Percentiles rank a stretch among this genome's conserved stretches.
Evolutionary conservation across 2,329 filamentous ascomycete genomes (phyloP).

Genomic region (Phialophora expanda): DNA sequence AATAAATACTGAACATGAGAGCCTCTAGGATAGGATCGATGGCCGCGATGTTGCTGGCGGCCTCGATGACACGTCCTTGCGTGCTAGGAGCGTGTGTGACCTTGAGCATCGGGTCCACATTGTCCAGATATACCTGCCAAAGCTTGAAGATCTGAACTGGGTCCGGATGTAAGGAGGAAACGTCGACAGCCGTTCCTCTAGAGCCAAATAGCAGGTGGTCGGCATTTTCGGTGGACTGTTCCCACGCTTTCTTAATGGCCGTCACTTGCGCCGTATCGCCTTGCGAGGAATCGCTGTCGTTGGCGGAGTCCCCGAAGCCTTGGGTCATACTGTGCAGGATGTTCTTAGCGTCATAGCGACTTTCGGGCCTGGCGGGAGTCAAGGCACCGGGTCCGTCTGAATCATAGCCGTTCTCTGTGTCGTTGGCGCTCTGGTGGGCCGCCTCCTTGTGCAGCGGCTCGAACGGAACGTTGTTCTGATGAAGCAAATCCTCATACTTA

Average conservation of each 20-base stretch:
- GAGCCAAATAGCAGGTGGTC: slow-evolving; percentile 62
- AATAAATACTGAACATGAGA: slow-evolving; percentile 72
- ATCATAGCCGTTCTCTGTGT: slow-evolving; percentile 31
- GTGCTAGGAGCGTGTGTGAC: slow-evolving; percentile 70
- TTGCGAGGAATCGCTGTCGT: slow-evolving; percentile 44
- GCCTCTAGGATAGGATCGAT: slow-evolving; percentile 65
- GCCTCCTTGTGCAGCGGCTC: slow-evolving; percentile 62
- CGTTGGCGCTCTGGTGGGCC: slow-evolving; percentile 34
- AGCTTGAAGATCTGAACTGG: slow-evolving; percentile 59
- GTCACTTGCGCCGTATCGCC: slow-evolving; percentile 45
- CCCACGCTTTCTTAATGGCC: slow-evolving; percentile 55
- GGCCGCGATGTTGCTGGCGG: slow-evolving; percentile 60
- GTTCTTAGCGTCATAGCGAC: slow-evolving; percentile 45
- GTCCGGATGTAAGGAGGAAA: slow-evolving; percentile 48
- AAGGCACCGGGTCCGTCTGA: slow-evolving; percentile 39
- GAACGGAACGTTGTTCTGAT: slow-evolving; percentile 70
- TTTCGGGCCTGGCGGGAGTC: slow-evolving; percentile 41
- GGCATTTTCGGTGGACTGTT: slow-evolving; percentile 49
- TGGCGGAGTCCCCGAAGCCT: slow-evolving; percentile 40
- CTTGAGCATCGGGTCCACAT: slow-evolving; percentile 72
- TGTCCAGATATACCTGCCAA: slow-evolving; percentile 74
- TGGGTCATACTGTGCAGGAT: slow-evolving; percentile 55
- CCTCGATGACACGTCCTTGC: slow-evolving; percentile 67
- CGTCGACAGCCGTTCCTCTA: slow-evolving; percentile 47
- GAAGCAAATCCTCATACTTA: slow-evolving; percentile 70